Base-by-base conservation (phyloP, 495 filamentous ascomycete species). In the Chlorociboria aeruginascens region DNA sequence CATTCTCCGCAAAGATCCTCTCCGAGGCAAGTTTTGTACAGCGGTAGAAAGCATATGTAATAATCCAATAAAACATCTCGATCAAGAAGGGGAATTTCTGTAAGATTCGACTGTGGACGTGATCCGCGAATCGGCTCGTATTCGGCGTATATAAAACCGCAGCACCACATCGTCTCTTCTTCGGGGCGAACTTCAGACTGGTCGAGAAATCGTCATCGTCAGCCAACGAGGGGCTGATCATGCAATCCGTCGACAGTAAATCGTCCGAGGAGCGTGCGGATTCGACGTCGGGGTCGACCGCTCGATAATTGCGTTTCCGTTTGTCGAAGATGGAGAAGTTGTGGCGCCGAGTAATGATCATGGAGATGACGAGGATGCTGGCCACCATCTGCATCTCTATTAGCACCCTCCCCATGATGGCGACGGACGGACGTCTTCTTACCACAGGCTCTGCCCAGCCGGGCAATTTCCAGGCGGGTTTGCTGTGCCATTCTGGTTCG, bases 1-100 rank as follows among this genome's bases (percentile, higher is more conserved):
- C 74, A 67, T 11, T 66, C 60, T 49, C 78, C 69, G 12, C 81
- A 70, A n/a, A 76, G 63, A 41, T 80, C 65, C 45, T 79, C 77
- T 31, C 82, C 79, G 38, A 69, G 55, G 40, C 68, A 67, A 61
- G 16, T 9, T 32, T 46, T 6, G 57, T 54, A 32, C 43, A 46
- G 1, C 74, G 74, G 56, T 82, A 83, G 57, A 81, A 77, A 32
- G 69, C 68, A 56, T 76, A 83, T 43, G 76, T 83, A 31, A 73
- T 59, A 38, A 77, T 73, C 81, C 81, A 84, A 54, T 85, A 85
- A 63, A 80, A 83, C 60, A 78, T 80, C 58, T 85, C 81, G 33
- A 79, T 73, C 45, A 85, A 57, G 54, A 85, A 85, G 1, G 81
- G 81, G 48, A 81, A 72, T 55, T 74, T 78, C 40, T 69, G 64